phyloP scores from a whole-genome alignment of 176 grass and related monocot genomes.

The Eragrostis curvula region DNA sequence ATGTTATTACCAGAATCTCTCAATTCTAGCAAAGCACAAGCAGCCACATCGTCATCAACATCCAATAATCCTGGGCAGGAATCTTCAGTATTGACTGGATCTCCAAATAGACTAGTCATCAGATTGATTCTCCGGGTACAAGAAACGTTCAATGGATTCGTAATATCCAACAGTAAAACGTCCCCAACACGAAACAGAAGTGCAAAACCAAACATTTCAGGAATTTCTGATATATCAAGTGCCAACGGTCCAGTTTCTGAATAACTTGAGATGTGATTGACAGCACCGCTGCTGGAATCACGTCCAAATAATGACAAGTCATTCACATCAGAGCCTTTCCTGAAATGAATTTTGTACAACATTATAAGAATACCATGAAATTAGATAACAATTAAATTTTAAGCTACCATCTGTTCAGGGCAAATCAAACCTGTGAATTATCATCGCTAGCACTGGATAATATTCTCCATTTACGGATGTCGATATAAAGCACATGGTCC shows the following conservation, averaged over 20 bases:
- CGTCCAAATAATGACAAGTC: slow-evolving; percentile 82
- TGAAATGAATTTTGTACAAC: slow-evolving; percentile 51
- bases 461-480: slow-evolving; percentile 63
- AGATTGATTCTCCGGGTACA: slow-evolving; percentile 75
- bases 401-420: slow-evolving; percentile 9
- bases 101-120: slow-evolving; percentile 60
- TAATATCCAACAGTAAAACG: slow-evolving; percentile 88
- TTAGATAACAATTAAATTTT: neutral
- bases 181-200: slow-evolving; percentile 91
- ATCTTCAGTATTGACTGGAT: slow-evolving; percentile 69
- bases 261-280: slow-evolving; percentile 70
- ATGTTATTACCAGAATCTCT: slow-evolving; percentile 81
- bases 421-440: slow-evolving; percentile 82
- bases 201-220: slow-evolving; percentile 84
- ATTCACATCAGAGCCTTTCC: slow-evolving; percentile 76
- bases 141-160: slow-evolving; percentile 65
- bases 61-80: slow-evolving; percentile 71
- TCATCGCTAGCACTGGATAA: slow-evolving; percentile 73
- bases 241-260: slow-evolving; percentile 79
- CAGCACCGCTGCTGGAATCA: slow-evolving; percentile 43
- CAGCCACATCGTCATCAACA: slow-evolving; percentile 85
- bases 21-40: slow-evolving; percentile 95
- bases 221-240: slow-evolving; percentile 78
- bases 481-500: slow-evolving; percentile 97
- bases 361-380: slow-evolving; percentile 25